Evolutionary conservation across 768 basidiomycete species (phyloP), one percentile per base, ranked within the genome.

Genomic region (Cubamyces lactineus): DNA sequence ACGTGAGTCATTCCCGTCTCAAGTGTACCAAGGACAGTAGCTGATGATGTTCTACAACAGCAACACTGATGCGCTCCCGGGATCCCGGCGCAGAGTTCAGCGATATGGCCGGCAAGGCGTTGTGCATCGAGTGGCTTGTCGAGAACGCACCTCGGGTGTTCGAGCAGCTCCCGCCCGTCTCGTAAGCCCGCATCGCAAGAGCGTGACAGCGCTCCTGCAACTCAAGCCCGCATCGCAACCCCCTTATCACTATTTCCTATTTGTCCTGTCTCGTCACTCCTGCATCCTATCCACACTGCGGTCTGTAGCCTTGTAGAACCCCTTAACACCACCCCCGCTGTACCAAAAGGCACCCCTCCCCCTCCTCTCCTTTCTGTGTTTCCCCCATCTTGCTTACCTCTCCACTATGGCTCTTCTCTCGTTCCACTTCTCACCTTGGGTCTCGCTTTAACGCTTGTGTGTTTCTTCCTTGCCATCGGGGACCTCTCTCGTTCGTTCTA

Each of bases 21-120:
- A 21, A 16, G 42, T 43, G 5, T n/a, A 17, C 13, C 11, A 28
- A 2, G 24, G 0, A 23, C 30, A 5, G 19, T 16, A 16, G 26
- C 48, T 49, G 26, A 49, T 28, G 5, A 2, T 4, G 47, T 30
- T 28, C 3, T 15, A 3, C 13, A 5, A 2, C 66, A 98, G 96
- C 96, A 12, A 98, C 96, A 0, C 80, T 99, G 19, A 92, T 98
- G 88, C 86, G 92, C 69, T 96, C 96, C 8, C 83, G 85, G 38
- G 90, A 96, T 72, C 87, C 90, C 3, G 82, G 83, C 26, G 86
- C 92, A 17, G 97, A 98, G 77, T 98, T 98, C 77, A 90, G 87
- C 69, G 96, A 99, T 74, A 98, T 98, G 92, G 96, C 93, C 8
- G 93, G 94, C 55, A 98, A 96, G 76, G 93, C 96, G 6, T 82